These are phyloP conservation scores for Lolium perenne DNA, from an alignment of 176 grass and related monocot species.

Conservation along the genomic window DNA sequence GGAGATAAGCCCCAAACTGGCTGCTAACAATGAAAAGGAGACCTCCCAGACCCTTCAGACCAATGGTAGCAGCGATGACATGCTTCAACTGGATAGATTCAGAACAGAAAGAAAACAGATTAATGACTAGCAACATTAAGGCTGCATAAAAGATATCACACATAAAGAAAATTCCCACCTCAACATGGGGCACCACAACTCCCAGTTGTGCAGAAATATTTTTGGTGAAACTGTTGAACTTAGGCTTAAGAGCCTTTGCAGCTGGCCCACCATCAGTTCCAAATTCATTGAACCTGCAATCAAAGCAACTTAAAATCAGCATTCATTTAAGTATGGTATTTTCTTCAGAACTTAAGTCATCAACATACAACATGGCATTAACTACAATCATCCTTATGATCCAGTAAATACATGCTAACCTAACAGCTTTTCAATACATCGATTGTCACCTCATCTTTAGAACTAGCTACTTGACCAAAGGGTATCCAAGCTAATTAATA, in stretches of 20 bases:
- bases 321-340: background rate
- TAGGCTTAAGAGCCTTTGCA: conserved; percentile 76
- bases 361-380: background rate
- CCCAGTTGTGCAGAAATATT: conserved; percentile 65
- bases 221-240: conserved; percentile 67
- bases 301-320: background rate
- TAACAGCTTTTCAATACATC: background rate
- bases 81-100: conserved; percentile 74
- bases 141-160: conserved; percentile 5
- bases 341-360: background rate
- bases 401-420: background rate
- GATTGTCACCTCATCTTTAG: background rate
- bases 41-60: conserved; percentile 83
- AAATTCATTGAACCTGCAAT: background rate
- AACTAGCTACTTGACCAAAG: background rate
- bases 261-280: conserved; percentile 77
- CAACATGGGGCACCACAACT: conserved; percentile 68
- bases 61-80: conserved; percentile 70
- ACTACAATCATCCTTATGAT: background rate
- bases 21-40: conserved; percentile 94
- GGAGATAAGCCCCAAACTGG: conserved; percentile 80
- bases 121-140: conserved; percentile 14
- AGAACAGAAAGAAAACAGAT: conserved; percentile 19
- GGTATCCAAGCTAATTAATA: background rate
- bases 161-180: conserved; percentile 51